Percentiles rank a stretch among this genome's conserved stretches.
These are phyloP conservation scores for Microdochium trichocladiopsis DNA, from an alignment of 2,329 filamentous ascomycete genomes.

Conservation along the genomic window DNA sequence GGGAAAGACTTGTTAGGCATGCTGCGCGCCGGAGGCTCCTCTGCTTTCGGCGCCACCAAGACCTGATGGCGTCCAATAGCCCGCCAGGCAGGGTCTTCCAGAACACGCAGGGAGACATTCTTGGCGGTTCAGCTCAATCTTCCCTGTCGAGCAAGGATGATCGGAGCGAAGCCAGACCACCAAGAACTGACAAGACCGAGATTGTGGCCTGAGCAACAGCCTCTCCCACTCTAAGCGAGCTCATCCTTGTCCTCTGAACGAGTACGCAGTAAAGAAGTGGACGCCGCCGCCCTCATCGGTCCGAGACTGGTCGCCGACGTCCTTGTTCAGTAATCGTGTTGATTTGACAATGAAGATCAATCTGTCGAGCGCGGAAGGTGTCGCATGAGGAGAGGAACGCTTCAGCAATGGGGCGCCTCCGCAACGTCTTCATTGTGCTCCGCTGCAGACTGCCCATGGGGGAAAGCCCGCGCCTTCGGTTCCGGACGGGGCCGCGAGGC, in stretches of 20 bases:
- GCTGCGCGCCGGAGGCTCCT: neutral
- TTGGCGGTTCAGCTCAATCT: neutral
- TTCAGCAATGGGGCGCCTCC: neutral
- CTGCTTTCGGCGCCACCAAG: neutral
- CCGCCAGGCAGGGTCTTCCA: neutral
- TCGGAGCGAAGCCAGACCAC: neutral
- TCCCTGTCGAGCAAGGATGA: neutral
- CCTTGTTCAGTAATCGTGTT: neutral
- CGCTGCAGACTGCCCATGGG: neutral
- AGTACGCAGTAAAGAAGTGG: neutral
- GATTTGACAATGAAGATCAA: neutral
- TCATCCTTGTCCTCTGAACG: neutral
- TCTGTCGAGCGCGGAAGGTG: neutral
- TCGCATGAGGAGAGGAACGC: neutral
- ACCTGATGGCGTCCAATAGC: neutral
- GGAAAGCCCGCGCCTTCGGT: neutral
- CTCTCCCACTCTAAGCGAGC: neutral
- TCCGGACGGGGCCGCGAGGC: neutral
- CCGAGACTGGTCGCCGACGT: neutral
- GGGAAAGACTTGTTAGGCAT: neutral
- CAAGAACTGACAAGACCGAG: neutral
- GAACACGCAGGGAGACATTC: neutral
- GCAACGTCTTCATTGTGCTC: neutral
- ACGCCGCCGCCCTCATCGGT: neutral
- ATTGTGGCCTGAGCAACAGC: neutral